phyloP scores from a whole-genome alignment of 805 yeast genomes.

The Jamesozyma jinghongensis region DNA sequence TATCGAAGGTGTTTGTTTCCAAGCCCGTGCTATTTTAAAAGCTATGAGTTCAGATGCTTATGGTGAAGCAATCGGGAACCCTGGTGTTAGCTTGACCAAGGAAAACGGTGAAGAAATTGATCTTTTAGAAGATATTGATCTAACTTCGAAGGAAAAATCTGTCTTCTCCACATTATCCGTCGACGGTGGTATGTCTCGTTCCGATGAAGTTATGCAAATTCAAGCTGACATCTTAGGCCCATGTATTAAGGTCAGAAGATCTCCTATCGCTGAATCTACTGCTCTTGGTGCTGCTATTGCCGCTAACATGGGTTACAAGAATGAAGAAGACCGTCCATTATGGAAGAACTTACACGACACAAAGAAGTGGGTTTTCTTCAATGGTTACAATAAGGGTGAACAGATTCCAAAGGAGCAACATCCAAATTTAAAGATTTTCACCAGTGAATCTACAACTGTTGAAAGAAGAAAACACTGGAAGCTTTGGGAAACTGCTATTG shows the following conservation, averaged over 20 bases:
- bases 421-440: slow-evolving; percentile 30
- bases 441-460: slow-evolving; percentile 40
- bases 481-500: slow-evolving; percentile 80
- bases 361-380: slow-evolving; percentile 84
- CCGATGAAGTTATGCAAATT: slow-evolving; percentile 85
- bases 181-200: slow-evolving; percentile 93
- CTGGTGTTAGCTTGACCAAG: background rate
- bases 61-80: slow-evolving; percentile 19
- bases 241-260: slow-evolving; percentile 69
- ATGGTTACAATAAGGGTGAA: slow-evolving; percentile 44
- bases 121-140: slow-evolving; percentile 7
- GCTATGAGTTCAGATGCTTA: slow-evolving; percentile 87
- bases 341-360: slow-evolving; percentile 76
- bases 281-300: slow-evolving; percentile 96
- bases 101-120: slow-evolving; percentile 5
- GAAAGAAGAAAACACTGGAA: slow-evolving; percentile 58
- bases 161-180: slow-evolving; percentile 56
- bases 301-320: slow-evolving; percentile 58
- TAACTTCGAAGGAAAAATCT: slow-evolving; percentile 35
- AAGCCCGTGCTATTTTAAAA: slow-evolving; percentile 79
- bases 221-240: slow-evolving; percentile 91
- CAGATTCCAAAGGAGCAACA: slow-evolving; percentile 11
- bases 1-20: slow-evolving; percentile 89
- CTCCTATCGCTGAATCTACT: slow-evolving; percentile 80
- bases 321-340: slow-evolving; percentile 46